phyloP scores from a whole-genome alignment of 2,329 filamentous ascomycete genomes.

The Beauveria bassiana region DNA sequence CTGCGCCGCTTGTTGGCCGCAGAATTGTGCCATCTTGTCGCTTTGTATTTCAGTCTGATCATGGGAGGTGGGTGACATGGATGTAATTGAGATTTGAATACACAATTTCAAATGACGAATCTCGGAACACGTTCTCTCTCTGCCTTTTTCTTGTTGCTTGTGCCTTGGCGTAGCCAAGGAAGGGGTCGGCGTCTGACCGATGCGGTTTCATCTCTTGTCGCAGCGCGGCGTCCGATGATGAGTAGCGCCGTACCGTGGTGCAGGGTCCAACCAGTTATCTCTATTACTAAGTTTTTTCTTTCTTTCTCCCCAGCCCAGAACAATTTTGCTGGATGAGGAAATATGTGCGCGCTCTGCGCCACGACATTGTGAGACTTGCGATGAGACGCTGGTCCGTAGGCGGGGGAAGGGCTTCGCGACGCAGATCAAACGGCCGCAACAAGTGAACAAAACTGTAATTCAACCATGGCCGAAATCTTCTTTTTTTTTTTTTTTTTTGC shows the following conservation, averaged over 20 bases:
- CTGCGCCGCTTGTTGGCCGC: not conserved
- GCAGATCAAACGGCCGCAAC: slow-evolving; percentile 6
- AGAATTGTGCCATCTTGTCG: not conserved
- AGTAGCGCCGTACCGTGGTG: not conserved
- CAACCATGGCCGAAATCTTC: not conserved
- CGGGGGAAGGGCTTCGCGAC: not conserved
- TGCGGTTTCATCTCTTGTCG: slow-evolving; percentile 6
- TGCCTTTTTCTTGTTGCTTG: not conserved
- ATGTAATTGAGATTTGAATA: slow-evolving; percentile 2
- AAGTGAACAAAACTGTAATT: not conserved
- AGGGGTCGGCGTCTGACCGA: not conserved
- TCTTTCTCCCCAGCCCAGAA: not conserved
- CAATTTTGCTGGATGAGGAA: not conserved
- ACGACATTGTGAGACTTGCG: slow-evolving; percentile 4
- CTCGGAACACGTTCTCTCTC: not conserved
- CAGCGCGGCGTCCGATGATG: not conserved
- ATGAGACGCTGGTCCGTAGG: not conserved
- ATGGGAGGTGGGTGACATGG: not conserved
- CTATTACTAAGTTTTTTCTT: too few relatives aligned
- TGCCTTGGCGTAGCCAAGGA: not conserved
- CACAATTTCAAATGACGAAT: not conserved
- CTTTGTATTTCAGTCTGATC: slow-evolving; percentile 2
- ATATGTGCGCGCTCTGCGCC: not conserved
- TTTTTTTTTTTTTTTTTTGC: not conserved
- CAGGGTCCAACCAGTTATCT: not conserved